Base-by-base conservation (phyloP, 176 grass and related monocot species). In the Carex parvula region DNA sequence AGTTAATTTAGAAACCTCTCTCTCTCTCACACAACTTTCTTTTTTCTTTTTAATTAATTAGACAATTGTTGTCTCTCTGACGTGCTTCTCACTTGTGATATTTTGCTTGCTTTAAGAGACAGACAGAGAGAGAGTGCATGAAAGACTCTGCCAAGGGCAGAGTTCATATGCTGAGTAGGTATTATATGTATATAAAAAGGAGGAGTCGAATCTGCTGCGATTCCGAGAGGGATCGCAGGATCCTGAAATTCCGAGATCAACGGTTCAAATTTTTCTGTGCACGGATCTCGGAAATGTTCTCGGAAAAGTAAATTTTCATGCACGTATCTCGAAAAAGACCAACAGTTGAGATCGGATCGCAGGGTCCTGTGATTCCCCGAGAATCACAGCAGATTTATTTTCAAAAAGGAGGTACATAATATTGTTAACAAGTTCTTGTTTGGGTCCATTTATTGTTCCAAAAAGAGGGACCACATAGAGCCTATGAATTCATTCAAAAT, bases 31-130 rank as follows among this genome's bases (percentile, higher is more conserved):
- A 1, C 4, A 4, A 8, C 8, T 50, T 50, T 11, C 46, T 2
- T 50, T 50, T 50, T 50, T 11, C 46, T 50, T 50, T 50, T 50
- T 50, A 50, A 58, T 12, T 50, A 50, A 58, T 58, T 58, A 6
- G 18, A 58, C 4, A 58, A 58, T 3, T 15, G 17, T n/a, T 21
- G 17, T 75, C 41, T 75, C 39, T 17, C 70, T 39, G 22, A 8
- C 70, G 70, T 75, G 41, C 30, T 75, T 15, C 70, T 75, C 39
- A 75, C 70, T 22, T 50, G 39, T 75, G 46, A 52, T 75, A 21
- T 39, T 52, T 60, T 61, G 2, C n/a, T 21, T 60, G 17, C 20
- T 8, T 61, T 44, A 8, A 44, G 1, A 58, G 4, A 39, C 2
- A 57, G 14, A 18, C 16, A 15, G 21, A 20, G 21, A 20, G 9